Evolutionary conservation across 768 basidiomycete species (phyloP).

Genomic region (Tulasnella sp.): DNA sequence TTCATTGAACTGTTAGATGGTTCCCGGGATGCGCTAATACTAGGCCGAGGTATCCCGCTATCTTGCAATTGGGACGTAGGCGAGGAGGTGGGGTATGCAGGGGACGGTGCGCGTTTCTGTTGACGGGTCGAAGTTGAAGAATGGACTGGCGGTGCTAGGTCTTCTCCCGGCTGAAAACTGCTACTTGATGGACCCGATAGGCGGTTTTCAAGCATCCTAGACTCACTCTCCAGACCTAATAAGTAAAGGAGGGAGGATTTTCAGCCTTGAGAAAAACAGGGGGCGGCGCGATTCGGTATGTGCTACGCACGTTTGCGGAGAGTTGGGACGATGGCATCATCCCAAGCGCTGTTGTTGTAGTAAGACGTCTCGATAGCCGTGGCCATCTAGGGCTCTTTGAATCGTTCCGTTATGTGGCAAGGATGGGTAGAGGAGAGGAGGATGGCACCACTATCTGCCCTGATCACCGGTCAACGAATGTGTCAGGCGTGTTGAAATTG

Average conservation of each 20-base stretch:
- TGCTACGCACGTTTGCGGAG: slow-evolving; percentile 59
- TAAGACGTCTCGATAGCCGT: slow-evolving; percentile 6
- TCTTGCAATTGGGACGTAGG: slow-evolving; percentile 18
- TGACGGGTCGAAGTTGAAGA: slow-evolving; percentile 52
- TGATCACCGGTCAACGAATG: too few relatives aligned
- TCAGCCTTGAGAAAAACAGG: slow-evolving; percentile 9
- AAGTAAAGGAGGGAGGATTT: not conserved
- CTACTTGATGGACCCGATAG: slow-evolving; percentile 32
- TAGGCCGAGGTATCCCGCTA: slow-evolving; percentile 38
- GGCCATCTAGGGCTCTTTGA: not conserved
- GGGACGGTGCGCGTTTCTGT: slow-evolving; percentile 32
- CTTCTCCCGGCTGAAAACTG: too few relatives aligned
- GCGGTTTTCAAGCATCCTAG: slow-evolving; percentile 62
- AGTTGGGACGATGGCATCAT: slow-evolving; percentile 72
- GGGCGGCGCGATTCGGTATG: slow-evolving; percentile 10
- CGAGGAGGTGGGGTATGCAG: slow-evolving; percentile 9
- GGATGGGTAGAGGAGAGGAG: not conserved
- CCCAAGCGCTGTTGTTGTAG: slow-evolving; percentile 40
- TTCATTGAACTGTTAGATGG: slow-evolving; percentile 26
- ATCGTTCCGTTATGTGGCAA: not conserved
- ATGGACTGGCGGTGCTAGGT: slow-evolving; percentile 34
- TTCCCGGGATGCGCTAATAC: slow-evolving; percentile 25
- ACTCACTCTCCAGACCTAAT: slow-evolving; percentile 70
- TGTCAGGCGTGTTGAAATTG: too few relatives aligned
- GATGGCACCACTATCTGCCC: not conserved